Percentiles rank a stretch among this genome's conserved stretches.
phyloP scores from a whole-genome alignment of 2,329 filamentous ascomycete species.

The Lojkania enalia region DNA sequence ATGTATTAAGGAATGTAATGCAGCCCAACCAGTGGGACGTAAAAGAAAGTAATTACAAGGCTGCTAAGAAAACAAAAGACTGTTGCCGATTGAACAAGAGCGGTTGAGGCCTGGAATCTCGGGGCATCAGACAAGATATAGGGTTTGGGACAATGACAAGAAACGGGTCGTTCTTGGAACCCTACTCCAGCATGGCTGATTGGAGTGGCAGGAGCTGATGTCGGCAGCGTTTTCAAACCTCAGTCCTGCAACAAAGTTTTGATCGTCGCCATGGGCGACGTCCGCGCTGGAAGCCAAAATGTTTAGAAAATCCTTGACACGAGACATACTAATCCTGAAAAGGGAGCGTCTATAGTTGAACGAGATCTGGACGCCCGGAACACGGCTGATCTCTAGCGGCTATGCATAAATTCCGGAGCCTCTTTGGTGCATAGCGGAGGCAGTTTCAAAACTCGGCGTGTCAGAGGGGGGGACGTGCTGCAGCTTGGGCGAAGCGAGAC shows the following conservation, averaged over 20 bases:
- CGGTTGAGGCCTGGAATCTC: conserved; percentile 43
- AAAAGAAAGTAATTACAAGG: conserved; percentile 53
- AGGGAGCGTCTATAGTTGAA: conserved; percentile 29
- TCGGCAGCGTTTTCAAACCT: conserved; percentile 49
- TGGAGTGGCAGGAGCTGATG: conserved; percentile 46
- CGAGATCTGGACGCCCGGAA: conserved; percentile 32
- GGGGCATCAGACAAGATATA: conserved; percentile 43
- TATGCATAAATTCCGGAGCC: conserved; percentile 35
- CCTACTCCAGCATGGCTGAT: conserved; percentile 40
- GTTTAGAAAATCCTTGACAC: conserved; percentile 44
- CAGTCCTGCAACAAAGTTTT: conserved; percentile 41
- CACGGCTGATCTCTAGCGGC: conserved; percentile 22
- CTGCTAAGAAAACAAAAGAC: conserved; percentile 46
- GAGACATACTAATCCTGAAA: conserved; percentile 44
- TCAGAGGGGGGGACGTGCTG: conserved; percentile 42
- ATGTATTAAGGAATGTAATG: conserved; percentile 56
- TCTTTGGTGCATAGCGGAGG: conserved; percentile 33
- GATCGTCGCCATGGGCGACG: conserved; percentile 40
- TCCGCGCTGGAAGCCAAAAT: conserved; percentile 36
- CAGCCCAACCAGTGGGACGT: conserved; percentile 59
- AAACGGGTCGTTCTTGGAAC: conserved; percentile 33
- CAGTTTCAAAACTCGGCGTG: conserved; percentile 47
- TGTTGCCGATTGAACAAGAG: conserved; percentile 44
- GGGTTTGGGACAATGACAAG: conserved; percentile 32
- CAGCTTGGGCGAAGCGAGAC: conserved; percentile 41